Conservation (phyloP, 2,329 filamentous ascomycete genomes). For the Arthroderma uncinatum region DNA sequence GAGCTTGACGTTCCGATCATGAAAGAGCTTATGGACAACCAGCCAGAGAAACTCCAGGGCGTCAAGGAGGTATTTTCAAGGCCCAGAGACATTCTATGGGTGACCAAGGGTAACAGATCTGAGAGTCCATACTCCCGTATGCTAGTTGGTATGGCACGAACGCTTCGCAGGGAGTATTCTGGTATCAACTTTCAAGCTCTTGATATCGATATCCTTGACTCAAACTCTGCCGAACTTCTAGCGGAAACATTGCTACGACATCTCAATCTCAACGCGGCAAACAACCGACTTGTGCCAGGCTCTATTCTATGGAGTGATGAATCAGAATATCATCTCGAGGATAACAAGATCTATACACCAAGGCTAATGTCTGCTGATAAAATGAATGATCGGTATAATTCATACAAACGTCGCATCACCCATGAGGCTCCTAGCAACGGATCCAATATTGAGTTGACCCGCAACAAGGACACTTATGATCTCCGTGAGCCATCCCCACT, state of each 20-base stretch:
- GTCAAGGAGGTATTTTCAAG: not conserved
- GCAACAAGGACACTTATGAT: not conserved
- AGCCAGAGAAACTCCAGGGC: not conserved
- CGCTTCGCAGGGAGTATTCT: not conserved
- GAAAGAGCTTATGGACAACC: not conserved
- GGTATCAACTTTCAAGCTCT: not conserved
- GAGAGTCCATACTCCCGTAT: not conserved
- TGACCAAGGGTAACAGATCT: not conserved
- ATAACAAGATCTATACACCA: not conserved
- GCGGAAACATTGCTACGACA: not conserved
- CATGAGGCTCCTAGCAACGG: too few relatives aligned
- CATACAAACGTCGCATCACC: not conserved
- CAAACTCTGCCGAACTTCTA: not conserved
- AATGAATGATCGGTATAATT: conserved; percentile 5
- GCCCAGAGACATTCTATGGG: not conserved
- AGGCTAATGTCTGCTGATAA: not conserved
- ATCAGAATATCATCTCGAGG: not conserved
- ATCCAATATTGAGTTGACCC: not conserved
- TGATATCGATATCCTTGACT: not conserved
- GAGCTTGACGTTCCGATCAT: conserved; percentile 2
- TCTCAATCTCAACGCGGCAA: not conserved
- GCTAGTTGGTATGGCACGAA: not conserved
- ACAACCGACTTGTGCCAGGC: not conserved
- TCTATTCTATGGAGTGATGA: not conserved
- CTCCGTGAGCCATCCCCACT: not conserved